Conservation (phyloP, 164 flowering plant genomes). For the Hamamelis virginiana region DNA sequence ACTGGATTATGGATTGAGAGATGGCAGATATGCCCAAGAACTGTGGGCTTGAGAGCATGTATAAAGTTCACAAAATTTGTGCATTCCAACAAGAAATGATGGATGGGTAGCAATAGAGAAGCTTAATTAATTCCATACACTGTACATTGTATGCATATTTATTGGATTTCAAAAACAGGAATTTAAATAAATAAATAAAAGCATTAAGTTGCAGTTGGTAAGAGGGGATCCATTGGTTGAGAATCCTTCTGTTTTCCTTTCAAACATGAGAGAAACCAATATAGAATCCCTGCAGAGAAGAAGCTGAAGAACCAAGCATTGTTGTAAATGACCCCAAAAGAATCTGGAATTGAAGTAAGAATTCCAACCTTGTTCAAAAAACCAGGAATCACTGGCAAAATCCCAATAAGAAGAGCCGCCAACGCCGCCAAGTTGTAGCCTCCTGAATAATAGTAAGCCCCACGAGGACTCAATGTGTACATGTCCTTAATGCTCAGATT, state of each 20-base stretch:
- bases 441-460: constrained; percentile 59
- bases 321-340: constrained; percentile 52
- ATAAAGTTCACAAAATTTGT: too few relatives aligned
- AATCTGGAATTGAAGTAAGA: constrained; percentile 29
- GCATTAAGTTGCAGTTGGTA: constrained; percentile 22
- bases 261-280: constrained; percentile 52
- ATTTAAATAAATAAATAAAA: neutral
- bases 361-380: constrained; percentile 73
- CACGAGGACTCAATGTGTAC: constrained; percentile 54
- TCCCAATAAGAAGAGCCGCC: constrained; percentile 56
- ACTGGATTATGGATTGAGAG: too few relatives aligned
- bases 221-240: constrained; percentile 37
- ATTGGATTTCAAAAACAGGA: neutral
- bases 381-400: constrained; percentile 88
- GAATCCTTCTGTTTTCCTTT: constrained; percentile 15
- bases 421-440: constrained; percentile 79
- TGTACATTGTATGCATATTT: constrained; percentile 1
- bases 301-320: constrained; percentile 89
- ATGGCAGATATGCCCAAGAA: too few relatives aligned
- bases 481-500: constrained; percentile 49
- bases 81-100: too few relatives aligned
- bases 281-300: constrained; percentile 54
- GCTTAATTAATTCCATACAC: neutral
- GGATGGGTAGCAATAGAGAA: too few relatives aligned
- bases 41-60: too few relatives aligned